phyloP scores from a whole-genome alignment of 805 yeast species.

The Brettanomyces sp. region DNA sequence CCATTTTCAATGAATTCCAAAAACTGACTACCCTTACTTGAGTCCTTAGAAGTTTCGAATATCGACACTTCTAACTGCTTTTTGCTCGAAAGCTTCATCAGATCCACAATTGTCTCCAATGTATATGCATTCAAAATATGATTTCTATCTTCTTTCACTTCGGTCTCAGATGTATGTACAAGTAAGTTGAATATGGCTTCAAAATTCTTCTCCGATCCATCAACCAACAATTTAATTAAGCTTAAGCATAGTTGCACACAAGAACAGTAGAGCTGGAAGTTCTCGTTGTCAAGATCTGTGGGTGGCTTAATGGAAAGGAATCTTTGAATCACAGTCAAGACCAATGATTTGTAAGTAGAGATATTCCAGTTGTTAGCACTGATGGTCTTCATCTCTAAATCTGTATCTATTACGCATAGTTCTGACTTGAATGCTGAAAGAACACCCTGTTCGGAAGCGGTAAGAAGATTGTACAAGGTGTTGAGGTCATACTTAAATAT shows the following conservation, averaged over 20 bases:
- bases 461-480: slow-evolving; percentile 42
- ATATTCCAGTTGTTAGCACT: slow-evolving; percentile 37
- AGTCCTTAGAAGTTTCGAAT: slow-evolving; percentile 9
- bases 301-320: slow-evolving; percentile 28
- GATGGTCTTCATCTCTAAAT: slow-evolving; percentile 31
- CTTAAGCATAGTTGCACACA: slow-evolving; percentile 36
- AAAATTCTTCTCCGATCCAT: slow-evolving; percentile 51
- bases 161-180: slow-evolving; percentile 8
- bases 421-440: slow-evolving; percentile 47
- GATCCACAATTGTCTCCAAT: slow-evolving; percentile 13
- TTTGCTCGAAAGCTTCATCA: slow-evolving; percentile 19
- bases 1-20: slow-evolving; percentile 20
- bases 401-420: slow-evolving; percentile 44
- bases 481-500: slow-evolving; percentile 54
- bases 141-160: slow-evolving; percentile 5
- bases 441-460: slow-evolving; percentile 32
- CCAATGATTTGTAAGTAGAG: slow-evolving; percentile 54
- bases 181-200: slow-evolving; percentile 18
- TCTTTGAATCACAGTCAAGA: slow-evolving; percentile 35
- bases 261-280: slow-evolving; percentile 23
- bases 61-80: slow-evolving; percentile 8
- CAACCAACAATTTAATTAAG: slow-evolving; percentile 36
- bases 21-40: slow-evolving; percentile 8
- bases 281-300: slow-evolving; percentile 9
- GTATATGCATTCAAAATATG: slow-evolving; percentile 14